Base-by-base conservation (phyloP, 495 filamentous ascomycete genomes). In the Tuber calosporum region DNA sequence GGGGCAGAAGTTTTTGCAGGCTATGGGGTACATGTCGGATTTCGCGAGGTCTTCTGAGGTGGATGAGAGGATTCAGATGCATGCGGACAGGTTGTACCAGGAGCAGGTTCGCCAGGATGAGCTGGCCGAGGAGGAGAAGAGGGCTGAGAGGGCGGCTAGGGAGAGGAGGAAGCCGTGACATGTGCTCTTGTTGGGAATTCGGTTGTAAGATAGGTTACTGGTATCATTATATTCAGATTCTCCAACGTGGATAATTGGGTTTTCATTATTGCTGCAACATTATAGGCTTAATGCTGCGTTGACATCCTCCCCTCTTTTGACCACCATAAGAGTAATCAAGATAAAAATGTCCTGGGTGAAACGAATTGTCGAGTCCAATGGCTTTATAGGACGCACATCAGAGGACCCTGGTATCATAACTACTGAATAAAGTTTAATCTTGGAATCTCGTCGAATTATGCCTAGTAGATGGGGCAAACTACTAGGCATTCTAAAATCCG, bases 31-130 rank as follows among this genome's bases (percentile, higher is more conserved):
- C 82, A 86, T 96, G 75, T 87, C 87, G 0, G 86, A 85, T 48
- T 85, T 87, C 74, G 84, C 89, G 20, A 86, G 89, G n/a, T 84
- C 88, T 45, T 77, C 84, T 7, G 90, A 90, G 66, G 86, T 90
- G 69, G 91, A 96, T 77, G 95, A 98, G 84, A 85, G 88, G 72
- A 96, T 99, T 74, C 95, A 99, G 84, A 92, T 99, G 91, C 93
- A 81, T 53, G 76, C 76, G 4, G 79, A 77, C 68, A 75, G 71
- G 53, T 66, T 84, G 72, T 83, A 82, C 70, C 74, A 75, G 38
- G 75, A 79, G 41, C 82, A 82, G 78, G 72, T 79, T 4, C 76
- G 72, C 62, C 74, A 76, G 68, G 77, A 76, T 66, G 74, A 79
- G 17, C 39, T 77, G 7, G 66, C 75, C 6, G 79, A 79, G 19